Evolutionary conservation across 1,284 basidiomycete species (phyloP).

Genomic region (Psilocybe mexicana): DNA sequence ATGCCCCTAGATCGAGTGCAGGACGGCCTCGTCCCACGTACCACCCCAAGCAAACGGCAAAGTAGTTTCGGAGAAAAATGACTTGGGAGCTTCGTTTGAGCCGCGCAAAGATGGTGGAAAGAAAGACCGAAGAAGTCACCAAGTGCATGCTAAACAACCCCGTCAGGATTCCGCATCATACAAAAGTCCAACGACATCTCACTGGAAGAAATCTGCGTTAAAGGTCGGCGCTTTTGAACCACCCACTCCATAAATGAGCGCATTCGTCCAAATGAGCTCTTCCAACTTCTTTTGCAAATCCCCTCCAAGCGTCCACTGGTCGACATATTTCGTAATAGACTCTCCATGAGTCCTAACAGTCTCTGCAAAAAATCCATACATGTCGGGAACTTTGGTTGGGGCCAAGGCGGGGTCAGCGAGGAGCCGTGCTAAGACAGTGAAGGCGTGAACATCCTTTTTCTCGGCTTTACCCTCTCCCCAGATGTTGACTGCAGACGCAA

Average conservation of each 20-base stretch:
- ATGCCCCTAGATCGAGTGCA: conserved; percentile 35
- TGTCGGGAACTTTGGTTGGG: not conserved
- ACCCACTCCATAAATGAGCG: conserved; percentile 20
- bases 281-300: conserved; percentile 21
- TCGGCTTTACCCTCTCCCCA: not conserved
- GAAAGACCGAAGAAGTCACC: conserved; percentile 53
- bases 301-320: conserved; percentile 23
- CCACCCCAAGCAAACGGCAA: conserved; percentile 34
- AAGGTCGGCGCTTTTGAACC: conserved; percentile 14
- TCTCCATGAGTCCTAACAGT: conserved; percentile 10
- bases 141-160: conserved; percentile 52
- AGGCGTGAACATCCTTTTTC: conserved; percentile 19
- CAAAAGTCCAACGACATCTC: conserved; percentile 2
- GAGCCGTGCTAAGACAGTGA: conserved; percentile 22
- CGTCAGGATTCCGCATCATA: conserved; percentile 35
- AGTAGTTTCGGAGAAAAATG: conserved; percentile 39
- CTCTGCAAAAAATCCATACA: conserved; percentile 7
- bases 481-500: conserved; percentile 7
- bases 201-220: conserved; percentile 25
- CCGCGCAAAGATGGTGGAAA: conserved; percentile 40
- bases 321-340: conserved; percentile 17
- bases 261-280: conserved; percentile 21
- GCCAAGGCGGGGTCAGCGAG: conserved; percentile 15
- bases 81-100: conserved; percentile 33
- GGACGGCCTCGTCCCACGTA: conserved; percentile 41